These are phyloP conservation scores for Fusarium austroafricanum DNA, from an alignment of 2,329 filamentous ascomycete species.

Conservation along the genomic window DNA sequence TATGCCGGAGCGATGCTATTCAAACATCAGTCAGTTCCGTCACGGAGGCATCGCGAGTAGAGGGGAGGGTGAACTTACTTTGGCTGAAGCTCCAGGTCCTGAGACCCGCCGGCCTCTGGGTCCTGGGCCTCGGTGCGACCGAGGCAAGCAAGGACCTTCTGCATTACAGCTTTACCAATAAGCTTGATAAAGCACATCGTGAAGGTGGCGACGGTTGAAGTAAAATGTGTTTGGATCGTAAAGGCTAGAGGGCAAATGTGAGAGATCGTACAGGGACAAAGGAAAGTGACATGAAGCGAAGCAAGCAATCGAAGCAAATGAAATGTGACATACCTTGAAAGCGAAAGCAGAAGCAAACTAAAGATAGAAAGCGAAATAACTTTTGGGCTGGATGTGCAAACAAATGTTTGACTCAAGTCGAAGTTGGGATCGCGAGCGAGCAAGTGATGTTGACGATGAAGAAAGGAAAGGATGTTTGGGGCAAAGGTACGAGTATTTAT, in stretches of 20 bases:
- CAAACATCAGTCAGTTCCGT: not conserved
- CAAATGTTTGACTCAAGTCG: slow-evolving; percentile 4
- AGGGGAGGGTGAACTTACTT: slow-evolving; percentile 24
- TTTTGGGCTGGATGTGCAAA: not conserved
- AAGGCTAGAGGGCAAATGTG: not conserved
- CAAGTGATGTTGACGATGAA: slow-evolving; percentile 3
- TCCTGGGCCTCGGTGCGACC: no score
- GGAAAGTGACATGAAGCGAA: not conserved
- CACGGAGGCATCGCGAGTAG: not conserved
- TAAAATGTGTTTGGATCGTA: not conserved
- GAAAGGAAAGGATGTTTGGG: slow-evolving; percentile 1
- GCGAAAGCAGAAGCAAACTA: not conserved
- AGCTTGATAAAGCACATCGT: no score
- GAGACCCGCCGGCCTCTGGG: no score
- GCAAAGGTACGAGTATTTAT: slow-evolving; percentile 9
- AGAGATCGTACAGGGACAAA: slow-evolving; percentile 7
- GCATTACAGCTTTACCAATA: no score
- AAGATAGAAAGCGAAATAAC: not conserved
- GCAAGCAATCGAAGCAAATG: not conserved
- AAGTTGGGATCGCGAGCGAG: not conserved
- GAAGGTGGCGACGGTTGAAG: no score
- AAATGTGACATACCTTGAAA: slow-evolving; percentile 8
- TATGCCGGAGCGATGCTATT: not conserved
- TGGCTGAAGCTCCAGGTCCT: no score
- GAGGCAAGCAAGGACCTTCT: no score